Evolutionary conservation across 345 rosid species (phyloP), one percentile per base, ranked within the genome.

Genomic region (Heritiera fomes): DNA sequence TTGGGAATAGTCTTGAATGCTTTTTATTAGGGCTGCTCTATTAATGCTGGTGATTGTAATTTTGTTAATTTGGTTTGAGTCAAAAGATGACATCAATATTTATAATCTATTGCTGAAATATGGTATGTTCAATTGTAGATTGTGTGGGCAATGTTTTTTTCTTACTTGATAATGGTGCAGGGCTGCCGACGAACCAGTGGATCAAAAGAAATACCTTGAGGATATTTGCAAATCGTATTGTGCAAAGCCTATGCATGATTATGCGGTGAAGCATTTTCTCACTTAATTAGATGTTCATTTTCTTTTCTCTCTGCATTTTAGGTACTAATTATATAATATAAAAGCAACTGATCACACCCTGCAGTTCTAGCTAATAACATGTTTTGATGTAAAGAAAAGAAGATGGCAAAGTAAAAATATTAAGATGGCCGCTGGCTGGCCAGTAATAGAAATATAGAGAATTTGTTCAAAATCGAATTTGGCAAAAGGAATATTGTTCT

Each of bases 171-270:
- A 13, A 70, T 68, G 56, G n/a, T 70, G 46, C 83, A 89, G 93
- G 93, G 88, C 90, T 32, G 88, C 86, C 0, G 87, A 85, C n/a
- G 92, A 84, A 71, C 75, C 83, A 73, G 80, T 80, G 63, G 91
- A 88, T 79, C 91, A 79, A 60, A 89, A 88, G 85, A 88, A 83
- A 84, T 85, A 81, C 80, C 80, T 88, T 56, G 91, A 89, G 83
- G 88, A 87, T 32, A 79, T 83, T 75, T 89, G 91, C 87, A 84
- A 85, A 74, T 86, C 88, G 10, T 73, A 77, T 69, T 89, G 93
- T 80, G 88, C 87, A 78, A 88, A 88, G 80, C 84, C 90, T 83
- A 79, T 81, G 32, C 76, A 87, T 67, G 87, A 84, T 32, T 88
- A 90, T 73, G 83, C 83, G 87, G 88, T 85, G 6, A 68, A 60